Evolutionary conservation across 1,284 basidiomycete species (phyloP), one percentile per base, ranked within the genome.

Genomic region (Acaromyces ingoldii): DNA sequence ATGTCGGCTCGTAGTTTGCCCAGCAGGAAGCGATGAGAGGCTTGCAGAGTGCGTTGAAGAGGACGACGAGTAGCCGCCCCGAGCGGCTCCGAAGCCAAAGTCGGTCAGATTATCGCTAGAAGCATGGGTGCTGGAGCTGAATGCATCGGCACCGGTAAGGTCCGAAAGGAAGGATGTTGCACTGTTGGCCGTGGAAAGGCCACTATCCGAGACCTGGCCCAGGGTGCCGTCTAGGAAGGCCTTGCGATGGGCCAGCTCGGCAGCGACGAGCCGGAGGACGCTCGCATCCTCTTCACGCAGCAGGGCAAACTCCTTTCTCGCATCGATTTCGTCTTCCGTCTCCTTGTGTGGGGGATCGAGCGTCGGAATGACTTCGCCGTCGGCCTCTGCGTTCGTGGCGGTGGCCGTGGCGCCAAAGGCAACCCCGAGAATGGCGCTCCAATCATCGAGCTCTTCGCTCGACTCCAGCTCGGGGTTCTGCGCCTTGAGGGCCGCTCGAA

Each of bases 271-370:
- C 1, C 25, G 21, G 2, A 69, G 42, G 17, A 70, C 62, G 9
- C 67, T 44, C 2, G 53, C 54, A 33, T 69, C 59, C 36, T 70
- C 67, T 13, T 64, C 62, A 7, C 50, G 55, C 26, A 67, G 39
- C 30, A 70, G 33, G 15, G 46, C 54, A 22, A 30, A 9, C 51
- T 58, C 56, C 24, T 53, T 37, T 17, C 3, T 40, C 47, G 17
- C 44, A 36, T 36, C 37, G 30, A 25, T 24, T 9, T n/a, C 24
- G 24, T 25, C 21, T 42, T 33, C 49, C 22, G 19, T 40, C 19
- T 21, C 36, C 4, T 41, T 49, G 13, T 31, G n/a, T 45, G 17
- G 29, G 15, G 21, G 15, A 15, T 26, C n/a, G n/a, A 6, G 17
- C 19, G 15, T 45, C 42, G n/a, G 17, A 21, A 17, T 21, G 19